A percentile compares a stretch with the other conserved stretches of the same genome.
These are phyloP conservation scores for Suillus brevipes DNA, from an alignment of 768 basidiomycete species.

Conservation along the genomic window DNA sequence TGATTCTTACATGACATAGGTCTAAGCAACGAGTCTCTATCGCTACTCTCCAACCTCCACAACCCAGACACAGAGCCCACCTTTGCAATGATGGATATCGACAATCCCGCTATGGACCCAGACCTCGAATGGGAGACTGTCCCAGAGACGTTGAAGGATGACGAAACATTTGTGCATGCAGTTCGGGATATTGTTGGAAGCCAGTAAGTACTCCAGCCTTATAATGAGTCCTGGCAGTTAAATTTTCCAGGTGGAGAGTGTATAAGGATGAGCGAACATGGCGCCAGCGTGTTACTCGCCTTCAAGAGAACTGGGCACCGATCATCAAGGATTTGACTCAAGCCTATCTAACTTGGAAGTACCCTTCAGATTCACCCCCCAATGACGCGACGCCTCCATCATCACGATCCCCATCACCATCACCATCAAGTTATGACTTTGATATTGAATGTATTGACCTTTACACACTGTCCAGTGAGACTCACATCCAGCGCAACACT, in stretches of 20 bases:
- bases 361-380: background rate
- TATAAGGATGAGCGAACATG: no score
- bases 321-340: background rate
- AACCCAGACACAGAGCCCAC: no score
- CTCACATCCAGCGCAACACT: background rate
- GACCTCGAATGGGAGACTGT: background rate
- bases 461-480: background rate
- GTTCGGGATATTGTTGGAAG: background rate
- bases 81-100: background rate
- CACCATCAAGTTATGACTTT: background rate
- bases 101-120: background rate
- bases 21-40: no score
- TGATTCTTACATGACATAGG: no score
- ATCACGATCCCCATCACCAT: background rate
- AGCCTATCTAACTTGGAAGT: background rate
- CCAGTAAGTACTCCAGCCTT: background rate
- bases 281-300: no score
- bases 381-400: background rate
- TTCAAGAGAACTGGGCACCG: no score
- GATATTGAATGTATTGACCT: background rate
- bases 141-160: no score
- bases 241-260: no score
- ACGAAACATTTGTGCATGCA: no score
- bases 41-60: no score
- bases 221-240: no score